Base-by-base conservation (phyloP, 2,329 filamentous ascomycete species). In the Monilinia fructigena region DNA sequence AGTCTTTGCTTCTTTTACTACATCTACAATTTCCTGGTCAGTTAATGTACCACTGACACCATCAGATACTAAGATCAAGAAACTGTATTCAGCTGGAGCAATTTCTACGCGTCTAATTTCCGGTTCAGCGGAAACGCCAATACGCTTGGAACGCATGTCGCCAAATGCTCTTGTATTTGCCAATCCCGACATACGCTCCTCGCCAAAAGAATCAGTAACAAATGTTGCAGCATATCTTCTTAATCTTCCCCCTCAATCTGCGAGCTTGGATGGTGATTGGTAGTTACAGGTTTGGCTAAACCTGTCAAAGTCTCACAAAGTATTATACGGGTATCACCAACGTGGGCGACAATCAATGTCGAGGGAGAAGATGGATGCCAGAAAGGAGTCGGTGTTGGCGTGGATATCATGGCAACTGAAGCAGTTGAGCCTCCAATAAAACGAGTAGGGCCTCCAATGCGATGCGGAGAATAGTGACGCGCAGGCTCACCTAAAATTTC, bases 341-440 rank as follows among this genome's bases (percentile, higher is more conserved):
- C 93, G 76, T 99, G 95, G 0, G 92, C 93, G 8, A 93, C 89
- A 20, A 97, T 80, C 47, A 99, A 80, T 0, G 93, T 96, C 0
- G 90, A 92, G 4, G 92, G 89, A 0, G 92, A 90, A 4, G 88
- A 86, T 0, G 95, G 95, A 74, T 98, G 92, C 95, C 95, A 99
- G 78, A 96, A 99, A 0, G 95, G 95, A 0, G 90, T 90, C 0
- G 93, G 89, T 0, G 92, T 96, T 0, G 94, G 93, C 0, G 95
- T 98, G 0, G 93, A 96, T 66, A 99, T 92, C 75, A 99, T 84
- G 1, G 89, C 93, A 23, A 97, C 82, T 23, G 92, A 96, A 53
- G 92, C 93, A 1, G 95, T 99, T 63, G 93, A 97, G 66, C 95
- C 95, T 68, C 95, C 95, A 75, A 93, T 91, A 82, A 98, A 98